Evolutionary conservation across 2,329 filamentous ascomycete genomes (phyloP), one percentile per base, ranked within the genome.

Genomic region (Chaetomium strumarium): DNA sequence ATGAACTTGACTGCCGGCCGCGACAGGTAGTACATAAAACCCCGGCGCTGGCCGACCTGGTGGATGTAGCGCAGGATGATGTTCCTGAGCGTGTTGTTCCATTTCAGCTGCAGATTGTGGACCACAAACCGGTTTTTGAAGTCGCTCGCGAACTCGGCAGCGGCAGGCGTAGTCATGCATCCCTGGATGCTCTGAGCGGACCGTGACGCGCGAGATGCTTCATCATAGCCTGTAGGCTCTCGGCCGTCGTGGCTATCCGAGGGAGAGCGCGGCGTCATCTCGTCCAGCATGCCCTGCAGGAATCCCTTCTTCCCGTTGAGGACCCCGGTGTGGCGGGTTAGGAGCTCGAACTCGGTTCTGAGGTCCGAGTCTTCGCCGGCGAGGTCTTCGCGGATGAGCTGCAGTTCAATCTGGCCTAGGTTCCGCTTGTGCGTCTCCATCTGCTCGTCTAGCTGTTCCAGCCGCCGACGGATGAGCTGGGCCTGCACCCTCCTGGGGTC

Each of bases 41-140:
- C 95, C 60, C 93, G 84, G 47, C 93, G 82, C 70, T 99, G 95
- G 66, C 91, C 90, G 63, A 95, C 93, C 73, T 99, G 93, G 66
- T 99, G 93, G 58, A 93, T 95, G 68, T 99, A 99, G 20, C 93
- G 88, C 38, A 99, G 79, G 46, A 99, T 93, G 63, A 96, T 96
- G 65, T 99, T 97, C 54, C 93, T 84, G 36, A 99, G 72, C 11
- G 91, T 82, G 63, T 99, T 99, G 72, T 96, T 97, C 93, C 93
- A 99, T 69, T 99, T 99, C 52, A 99, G 75, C 64, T 99, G 93
- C 66, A 95, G 81, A 63, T 99, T 99, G 74, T 99, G 93, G 48
- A 99, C 87, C 62, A 97, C 92, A 73, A 99, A 99, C 2, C 93
- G 87, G 65, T 99, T 99, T 67, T 95, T 93, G 75, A 96, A 99